Evolutionary conservation across 75 land plant species (phyloP), one percentile per base, ranked within the genome.

Genomic region (Gnetum montanum): DNA sequence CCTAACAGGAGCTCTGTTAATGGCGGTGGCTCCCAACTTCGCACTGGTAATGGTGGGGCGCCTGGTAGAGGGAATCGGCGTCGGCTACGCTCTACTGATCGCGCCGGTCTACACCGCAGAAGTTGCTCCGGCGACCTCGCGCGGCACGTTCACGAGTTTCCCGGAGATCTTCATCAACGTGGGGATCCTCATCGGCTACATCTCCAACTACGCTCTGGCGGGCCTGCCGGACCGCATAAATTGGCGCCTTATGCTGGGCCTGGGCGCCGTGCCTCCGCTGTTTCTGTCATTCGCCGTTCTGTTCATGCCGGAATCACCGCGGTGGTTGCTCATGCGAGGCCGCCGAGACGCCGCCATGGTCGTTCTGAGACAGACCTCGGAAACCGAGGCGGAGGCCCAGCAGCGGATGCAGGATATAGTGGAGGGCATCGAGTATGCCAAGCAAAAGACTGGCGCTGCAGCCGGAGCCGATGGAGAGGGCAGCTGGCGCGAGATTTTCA

Each of bases 81-180:
- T 90, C 7, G 96, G 96, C 1, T 90, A 80, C 63, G 65, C 96
- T 2, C 75, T 86, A 44, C 86, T 86, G 77, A 83, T 90, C 40
- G 87, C 92, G 8, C 96, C 96, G 0, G 80, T 87, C 23, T 90
- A 90, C 69, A 77, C 84, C 0, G 88, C 96, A 3, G 96, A 90
- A 62, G 27, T 90, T 0, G 67, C 96, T 0, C 85, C 96, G 0
- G 69, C 85, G 4, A 28, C 68, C 28, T 44, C 71, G 34, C 66
- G 96, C 0, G 96, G 96, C 23, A 57, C 74, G 13, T 77, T 90
- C 29, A 76, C 80, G 7, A 86, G 93, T 8, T 50, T 90, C 0
- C 85, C 93, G 0, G 96, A 90, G 61, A 64, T 87, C 22, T 86
- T 83, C 73, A 86, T 90, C 68, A 84, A 69, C 45, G 25, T 72